Evolutionary conservation across 2,329 filamentous ascomycete species (phyloP).

Genomic region (Paecilomyces niveus): DNA sequence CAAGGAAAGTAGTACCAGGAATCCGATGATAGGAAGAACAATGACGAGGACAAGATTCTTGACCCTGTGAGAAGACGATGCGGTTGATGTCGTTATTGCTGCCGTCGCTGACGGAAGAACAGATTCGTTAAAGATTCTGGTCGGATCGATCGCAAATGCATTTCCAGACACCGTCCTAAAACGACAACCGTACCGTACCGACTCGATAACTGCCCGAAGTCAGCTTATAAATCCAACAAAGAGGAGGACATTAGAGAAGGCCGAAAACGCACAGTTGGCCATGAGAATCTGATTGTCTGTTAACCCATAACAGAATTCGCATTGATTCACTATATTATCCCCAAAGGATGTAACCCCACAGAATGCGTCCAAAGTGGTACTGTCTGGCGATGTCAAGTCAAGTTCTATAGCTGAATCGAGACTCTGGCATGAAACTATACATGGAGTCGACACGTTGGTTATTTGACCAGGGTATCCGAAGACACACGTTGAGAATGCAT

Average conservation of each 20-base stretch:
- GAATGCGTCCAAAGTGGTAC: constrained; percentile 27
- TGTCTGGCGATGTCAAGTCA: constrained; percentile 20
- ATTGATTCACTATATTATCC: constrained; percentile 34
- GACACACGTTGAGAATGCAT: constrained; percentile 36
- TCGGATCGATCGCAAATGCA: constrained; percentile 32
- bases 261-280: constrained; percentile 34
- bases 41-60: constrained; percentile 36
- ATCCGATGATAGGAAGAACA: constrained; percentile 36
- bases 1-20: constrained; percentile 28
- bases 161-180: constrained; percentile 27
- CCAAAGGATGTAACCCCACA: constrained; percentile 32
- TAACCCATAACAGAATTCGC: constrained; percentile 37
- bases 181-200: constrained; percentile 39
- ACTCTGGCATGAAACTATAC: constrained; percentile 35
- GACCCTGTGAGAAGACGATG: constrained; percentile 9
- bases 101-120: constrained; percentile 27
- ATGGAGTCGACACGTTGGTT: constrained; percentile 36
- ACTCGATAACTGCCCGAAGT: constrained; percentile 33
- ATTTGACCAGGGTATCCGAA: constrained; percentile 32
- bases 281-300: constrained; percentile 34
- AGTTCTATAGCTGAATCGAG: constrained; percentile 25
- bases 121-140: constrained; percentile 34
- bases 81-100: constrained; percentile 13
- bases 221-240: constrained; percentile 4
- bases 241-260: background rate